Evolutionary conservation across 371 early-diverging fungal species (phyloP).

Genomic region (Phascolomyces articulosus): DNA sequence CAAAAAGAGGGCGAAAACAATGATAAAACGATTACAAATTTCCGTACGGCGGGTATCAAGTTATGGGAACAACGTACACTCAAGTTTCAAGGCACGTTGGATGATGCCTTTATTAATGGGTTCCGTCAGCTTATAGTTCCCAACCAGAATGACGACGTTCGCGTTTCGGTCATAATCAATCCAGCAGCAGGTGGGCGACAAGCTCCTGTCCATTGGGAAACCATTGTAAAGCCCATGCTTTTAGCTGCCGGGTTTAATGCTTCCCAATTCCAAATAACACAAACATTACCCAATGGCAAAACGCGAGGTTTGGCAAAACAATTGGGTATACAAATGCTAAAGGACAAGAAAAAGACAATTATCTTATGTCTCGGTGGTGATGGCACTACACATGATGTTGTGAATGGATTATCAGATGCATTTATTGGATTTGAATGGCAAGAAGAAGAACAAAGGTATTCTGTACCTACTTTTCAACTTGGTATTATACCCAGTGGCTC

Average conservation of each 20-base stretch:
- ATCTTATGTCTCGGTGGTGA: conserved; percentile 51
- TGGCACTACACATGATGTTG: conserved; percentile 50
- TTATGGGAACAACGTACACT: conserved; percentile 10
- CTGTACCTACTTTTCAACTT: conserved; percentile 19
- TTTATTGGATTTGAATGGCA: conserved; percentile 1
- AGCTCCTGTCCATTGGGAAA: conserved; percentile 17
- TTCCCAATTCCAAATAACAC: conserved; percentile 4
- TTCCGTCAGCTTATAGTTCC: conserved; percentile 5
- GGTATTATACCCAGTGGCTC: conserved; percentile 49
- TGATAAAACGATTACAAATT: conserved; percentile 11
- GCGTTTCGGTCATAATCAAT: conserved; percentile 22
- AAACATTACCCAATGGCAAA: conserved; percentile 10
- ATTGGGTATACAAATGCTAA: conserved; percentile 4
- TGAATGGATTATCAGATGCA: conserved; percentile 45
- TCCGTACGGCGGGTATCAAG: conserved; percentile 6
- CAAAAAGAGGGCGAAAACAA: neutral
- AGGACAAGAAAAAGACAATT: conserved; percentile 6
- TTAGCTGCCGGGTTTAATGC: conserved; percentile 12
- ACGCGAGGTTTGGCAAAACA: conserved; percentile 15
- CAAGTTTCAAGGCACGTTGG: neutral
- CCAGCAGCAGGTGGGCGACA: conserved; percentile 27
- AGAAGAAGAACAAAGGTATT: neutral
- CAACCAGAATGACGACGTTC: neutral
- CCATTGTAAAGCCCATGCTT: conserved; percentile 28
- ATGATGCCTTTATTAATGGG: conserved; percentile 2